These are phyloP conservation scores for Aspergillus ruber DNA, from an alignment of 2,329 filamentous ascomycete species.

Conservation along the genomic window DNA sequence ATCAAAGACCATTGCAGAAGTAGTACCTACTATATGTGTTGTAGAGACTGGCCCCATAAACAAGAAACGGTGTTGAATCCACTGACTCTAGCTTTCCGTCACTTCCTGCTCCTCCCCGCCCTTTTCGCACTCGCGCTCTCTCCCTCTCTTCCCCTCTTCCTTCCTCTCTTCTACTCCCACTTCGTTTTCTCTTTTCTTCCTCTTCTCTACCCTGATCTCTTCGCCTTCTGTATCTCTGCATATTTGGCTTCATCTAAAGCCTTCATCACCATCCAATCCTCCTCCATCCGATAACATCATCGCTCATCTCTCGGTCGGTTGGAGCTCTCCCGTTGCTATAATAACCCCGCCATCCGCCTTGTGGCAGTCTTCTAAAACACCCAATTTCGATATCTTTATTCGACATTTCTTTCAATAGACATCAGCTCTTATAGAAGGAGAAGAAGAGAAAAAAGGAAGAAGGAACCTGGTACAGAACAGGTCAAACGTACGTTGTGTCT, in stretches of 20 bases:
- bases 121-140: slow-evolving; percentile 5
- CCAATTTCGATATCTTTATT: slow-evolving; percentile 1
- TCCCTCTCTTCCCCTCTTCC: slow-evolving; percentile 7
- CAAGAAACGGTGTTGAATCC: background rate
- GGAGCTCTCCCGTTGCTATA: background rate
- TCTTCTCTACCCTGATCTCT: slow-evolving; percentile 1
- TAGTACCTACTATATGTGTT: too few species aligned
- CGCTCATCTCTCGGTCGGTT: background rate
- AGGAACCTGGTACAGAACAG: background rate
- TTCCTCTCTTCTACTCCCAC: slow-evolving; percentile 3
- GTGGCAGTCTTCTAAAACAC: slow-evolving; percentile 1
- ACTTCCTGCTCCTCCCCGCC: slow-evolving; percentile 6
- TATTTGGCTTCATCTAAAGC: background rate
- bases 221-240: background rate
- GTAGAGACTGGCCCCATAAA: background rate
- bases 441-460: background rate
- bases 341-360: slow-evolving; percentile 1
- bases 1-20: background rate
- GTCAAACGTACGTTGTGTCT: slow-evolving; percentile 7
- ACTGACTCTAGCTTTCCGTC: slow-evolving; percentile 4
- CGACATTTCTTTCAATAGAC: background rate
- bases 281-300: background rate
- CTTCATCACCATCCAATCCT: background rate
- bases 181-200: background rate
- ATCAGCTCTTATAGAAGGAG: background rate